A percentile compares a stretch with the other conserved stretches of the same genome.
These are phyloP conservation scores for Lactifluus rugatus DNA, from an alignment of 768 basidiomycete species.

Conservation along the genomic window DNA sequence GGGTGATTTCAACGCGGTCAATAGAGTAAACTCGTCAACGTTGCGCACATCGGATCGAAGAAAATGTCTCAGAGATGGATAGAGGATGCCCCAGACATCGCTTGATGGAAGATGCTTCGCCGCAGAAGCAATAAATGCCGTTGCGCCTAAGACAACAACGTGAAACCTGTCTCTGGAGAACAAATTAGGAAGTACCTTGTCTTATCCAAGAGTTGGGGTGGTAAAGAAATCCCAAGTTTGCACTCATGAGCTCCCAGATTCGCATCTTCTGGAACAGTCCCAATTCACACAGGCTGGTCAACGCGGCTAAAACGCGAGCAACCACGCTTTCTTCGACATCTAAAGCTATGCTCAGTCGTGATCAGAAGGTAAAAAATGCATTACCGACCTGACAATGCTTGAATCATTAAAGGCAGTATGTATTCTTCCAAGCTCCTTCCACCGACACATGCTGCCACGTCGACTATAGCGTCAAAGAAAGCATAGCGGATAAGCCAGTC, in stretches of 20 bases:
- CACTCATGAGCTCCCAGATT: slow-evolving; percentile 95
- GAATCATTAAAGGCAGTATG: slow-evolving; percentile 92
- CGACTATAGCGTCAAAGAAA: slow-evolving; percentile 94
- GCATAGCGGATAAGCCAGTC: slow-evolving; percentile 88
- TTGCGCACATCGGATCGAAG: slow-evolving; percentile 72
- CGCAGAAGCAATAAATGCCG: slow-evolving; percentile 80
- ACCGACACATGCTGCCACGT: slow-evolving; percentile 90
- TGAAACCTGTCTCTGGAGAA: background rate
- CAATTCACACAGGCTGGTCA: slow-evolving; percentile 84
- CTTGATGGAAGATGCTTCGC: slow-evolving; percentile 73
- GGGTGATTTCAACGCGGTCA: slow-evolving; percentile 67
- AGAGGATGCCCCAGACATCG: slow-evolving; percentile 96
- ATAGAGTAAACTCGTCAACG: slow-evolving; percentile 65
- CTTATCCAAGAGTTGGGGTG: slow-evolving; percentile 96
- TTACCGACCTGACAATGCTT: slow-evolving; percentile 74
- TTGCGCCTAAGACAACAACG: slow-evolving; percentile 46
- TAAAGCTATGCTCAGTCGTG: slow-evolving; percentile 26
- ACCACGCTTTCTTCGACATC: slow-evolving; percentile 95
- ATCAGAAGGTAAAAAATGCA: background rate
- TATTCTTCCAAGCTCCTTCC: slow-evolving; percentile 90
- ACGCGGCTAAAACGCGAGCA: slow-evolving; percentile 75
- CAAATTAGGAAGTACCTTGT: slow-evolving; percentile 48
- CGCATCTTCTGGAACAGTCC: slow-evolving; percentile 88
- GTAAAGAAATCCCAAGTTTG: slow-evolving; percentile 79
- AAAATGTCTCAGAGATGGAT: slow-evolving; percentile 81